Conservation (phyloP, 2,329 filamentous ascomycete species). For the Dendrostoma leiphaemia region DNA sequence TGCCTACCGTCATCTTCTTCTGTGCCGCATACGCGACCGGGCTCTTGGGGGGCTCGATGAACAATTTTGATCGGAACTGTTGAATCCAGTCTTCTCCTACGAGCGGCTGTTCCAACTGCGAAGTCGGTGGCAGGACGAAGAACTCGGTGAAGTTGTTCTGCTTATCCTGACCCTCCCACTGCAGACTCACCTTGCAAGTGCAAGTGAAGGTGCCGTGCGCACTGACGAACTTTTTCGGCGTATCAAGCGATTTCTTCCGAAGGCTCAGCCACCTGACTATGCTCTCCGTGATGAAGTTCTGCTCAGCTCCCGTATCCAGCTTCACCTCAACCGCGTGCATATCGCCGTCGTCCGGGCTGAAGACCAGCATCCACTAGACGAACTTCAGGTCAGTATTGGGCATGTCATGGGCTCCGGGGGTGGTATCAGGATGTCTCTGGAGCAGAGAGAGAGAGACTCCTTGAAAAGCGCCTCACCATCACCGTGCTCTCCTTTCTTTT, state of each 20-base stretch:
- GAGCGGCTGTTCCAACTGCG: background rate
- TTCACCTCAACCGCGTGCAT: background rate
- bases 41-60: background rate
- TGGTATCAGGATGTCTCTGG: too few relatives aligned
- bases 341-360: background rate
- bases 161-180: background rate
- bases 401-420: too few relatives aligned
- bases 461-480: too few relatives aligned
- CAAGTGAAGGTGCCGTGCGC: background rate
- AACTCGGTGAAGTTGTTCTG: background rate
- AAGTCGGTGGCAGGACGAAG: background rate
- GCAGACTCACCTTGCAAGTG: background rate
- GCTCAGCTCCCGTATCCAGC: background rate
- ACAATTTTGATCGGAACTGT: background rate
- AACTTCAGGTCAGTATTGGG: too few relatives aligned
- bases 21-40: background rate
- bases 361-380: constrained; percentile 6
- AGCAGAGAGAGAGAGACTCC: too few relatives aligned
- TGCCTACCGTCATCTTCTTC: constrained; percentile 23
- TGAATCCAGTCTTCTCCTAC: background rate
- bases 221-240: background rate
- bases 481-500: background rate
- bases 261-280: background rate
- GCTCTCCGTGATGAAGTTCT: constrained; percentile 1
- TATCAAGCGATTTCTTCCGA: background rate